Base-by-base conservation (phyloP, 176 grass and related monocot species). In the Eleusine indica region DNA sequence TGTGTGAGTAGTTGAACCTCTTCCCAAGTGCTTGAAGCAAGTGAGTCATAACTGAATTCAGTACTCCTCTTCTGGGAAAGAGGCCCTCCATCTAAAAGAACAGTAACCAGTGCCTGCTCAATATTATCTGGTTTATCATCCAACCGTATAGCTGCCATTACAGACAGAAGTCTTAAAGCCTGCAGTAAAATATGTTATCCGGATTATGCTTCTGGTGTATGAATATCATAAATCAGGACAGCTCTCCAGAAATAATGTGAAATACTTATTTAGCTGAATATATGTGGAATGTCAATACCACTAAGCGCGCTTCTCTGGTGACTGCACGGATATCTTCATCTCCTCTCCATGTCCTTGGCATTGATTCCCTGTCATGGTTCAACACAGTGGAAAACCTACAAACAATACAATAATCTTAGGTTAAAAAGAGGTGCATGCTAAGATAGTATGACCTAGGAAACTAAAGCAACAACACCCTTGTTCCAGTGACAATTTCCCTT, bases 331-430 rank as follows among this genome's bases (percentile, higher is more conserved):
- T 89, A 89, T 98, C 80, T 93, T 95, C 89, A 78, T 80, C 91
- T 61, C 85, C 89, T 61, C 75, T 94, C 96, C 93, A 98, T 51
- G 87, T 87, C 83, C 96, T 91, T 44, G 96, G 96, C 85, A 94
- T 92, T 0, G 75, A 98, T 41, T 95, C 83, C 28, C 88, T 90
- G 73, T 95, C 93, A 73, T 35, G 80, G 80, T 87, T 95, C 71
- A 98, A 87, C 42, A 98, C 87, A 73, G 89, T 75, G 47, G 89
- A 88, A 82, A 98, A 98, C 93, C 96, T 98, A 83, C 15, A 90
- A 25, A 72, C 8, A 41, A 68, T 76, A 28, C 40, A 78, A 57
- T n/a, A 25, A 69, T 79, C 32, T 71, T 54, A 77, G 43, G 61
- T 54, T 71, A 51, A 49, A 73, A 61, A 78, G 4, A 91, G 11